phyloP scores from a whole-genome alignment of 176 grass and related monocot species.

The Oryza brachyantha region DNA sequence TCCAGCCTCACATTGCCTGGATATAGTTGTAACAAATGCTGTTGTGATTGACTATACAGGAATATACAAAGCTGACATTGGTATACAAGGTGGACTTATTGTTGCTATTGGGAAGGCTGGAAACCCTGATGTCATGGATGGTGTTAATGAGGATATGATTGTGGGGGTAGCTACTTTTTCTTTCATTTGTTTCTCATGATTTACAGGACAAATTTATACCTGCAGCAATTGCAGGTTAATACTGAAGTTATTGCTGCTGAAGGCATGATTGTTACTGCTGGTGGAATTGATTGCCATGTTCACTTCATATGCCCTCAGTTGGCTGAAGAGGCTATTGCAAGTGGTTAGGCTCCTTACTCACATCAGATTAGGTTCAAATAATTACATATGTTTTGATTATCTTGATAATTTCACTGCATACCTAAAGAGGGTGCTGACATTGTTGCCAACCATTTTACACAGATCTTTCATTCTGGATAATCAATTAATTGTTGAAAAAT shows the following conservation, averaged over 20 bases:
- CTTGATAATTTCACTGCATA: constrained; percentile 6
- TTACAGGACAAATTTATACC: constrained; percentile 16
- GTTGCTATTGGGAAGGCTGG: constrained; percentile 85
- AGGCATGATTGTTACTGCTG: constrained; percentile 92
- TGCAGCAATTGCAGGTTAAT: constrained; percentile 58
- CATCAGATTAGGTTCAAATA: background rate
- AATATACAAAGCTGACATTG: constrained; percentile 98
- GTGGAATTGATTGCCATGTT: constrained; percentile 95
- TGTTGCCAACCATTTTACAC: background rate
- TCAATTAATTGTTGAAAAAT: background rate
- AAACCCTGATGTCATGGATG: constrained; percentile 95
- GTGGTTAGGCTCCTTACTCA: constrained; percentile 58
- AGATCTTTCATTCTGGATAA: background rate
- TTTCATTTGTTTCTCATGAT: constrained; percentile 7
- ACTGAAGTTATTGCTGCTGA: constrained; percentile 95
- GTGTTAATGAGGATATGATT: constrained; percentile 76
- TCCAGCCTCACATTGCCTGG: constrained; percentile 50
- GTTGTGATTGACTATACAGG: constrained; percentile 93
- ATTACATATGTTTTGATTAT: background rate
- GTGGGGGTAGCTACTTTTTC: constrained; percentile 66
- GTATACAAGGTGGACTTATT: constrained; percentile 75
- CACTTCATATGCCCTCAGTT: constrained; percentile 98
- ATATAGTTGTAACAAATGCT: constrained; percentile 95
- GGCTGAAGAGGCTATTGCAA: constrained; percentile 76
- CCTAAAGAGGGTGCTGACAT: background rate